phyloP scores from a whole-genome alignment of 1,139 yeast genomes.

The Blastobotrys petasosporus region DNA sequence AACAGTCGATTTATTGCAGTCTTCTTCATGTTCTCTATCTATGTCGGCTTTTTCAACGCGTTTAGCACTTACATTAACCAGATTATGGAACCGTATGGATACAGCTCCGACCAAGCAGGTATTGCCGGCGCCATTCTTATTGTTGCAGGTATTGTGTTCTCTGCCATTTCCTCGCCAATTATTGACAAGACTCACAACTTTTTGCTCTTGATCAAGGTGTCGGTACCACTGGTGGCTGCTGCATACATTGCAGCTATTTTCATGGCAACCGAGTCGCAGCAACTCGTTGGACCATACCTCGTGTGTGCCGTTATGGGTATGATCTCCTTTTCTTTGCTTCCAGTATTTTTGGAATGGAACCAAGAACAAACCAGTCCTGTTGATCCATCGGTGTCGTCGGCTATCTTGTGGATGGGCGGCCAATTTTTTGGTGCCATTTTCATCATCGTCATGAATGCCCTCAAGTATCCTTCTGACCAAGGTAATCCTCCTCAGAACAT shows the following conservation, averaged over 20 bases:
- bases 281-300: constrained; percentile 31
- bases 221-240: constrained; percentile 30
- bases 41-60: constrained; percentile 36
- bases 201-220: constrained; percentile 23
- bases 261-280: constrained; percentile 26
- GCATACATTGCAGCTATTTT: constrained; percentile 33
- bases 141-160: constrained; percentile 31
- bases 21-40: constrained; percentile 29
- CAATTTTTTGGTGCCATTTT: constrained; percentile 34
- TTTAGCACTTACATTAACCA: constrained; percentile 33
- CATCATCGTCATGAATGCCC: constrained; percentile 32
- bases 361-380: constrained; percentile 35
- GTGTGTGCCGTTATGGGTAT: constrained; percentile 35
- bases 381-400: constrained; percentile 31
- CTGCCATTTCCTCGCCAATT: constrained; percentile 32
- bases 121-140: constrained; percentile 34
- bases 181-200: constrained; percentile 30
- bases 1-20: constrained; percentile 23
- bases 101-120: constrained; percentile 33
- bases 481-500: constrained; percentile 34
- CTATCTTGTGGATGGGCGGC: constrained; percentile 34
- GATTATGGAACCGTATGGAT: constrained; percentile 35
- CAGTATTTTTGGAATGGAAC: constrained; percentile 33
- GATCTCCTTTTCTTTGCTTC: constrained; percentile 31
- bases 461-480: constrained; percentile 24